Evolutionary conservation across 495 filamentous ascomycete species (phyloP), one percentile per base, ranked within the genome.

Genomic region (Neurospora sp.): DNA sequence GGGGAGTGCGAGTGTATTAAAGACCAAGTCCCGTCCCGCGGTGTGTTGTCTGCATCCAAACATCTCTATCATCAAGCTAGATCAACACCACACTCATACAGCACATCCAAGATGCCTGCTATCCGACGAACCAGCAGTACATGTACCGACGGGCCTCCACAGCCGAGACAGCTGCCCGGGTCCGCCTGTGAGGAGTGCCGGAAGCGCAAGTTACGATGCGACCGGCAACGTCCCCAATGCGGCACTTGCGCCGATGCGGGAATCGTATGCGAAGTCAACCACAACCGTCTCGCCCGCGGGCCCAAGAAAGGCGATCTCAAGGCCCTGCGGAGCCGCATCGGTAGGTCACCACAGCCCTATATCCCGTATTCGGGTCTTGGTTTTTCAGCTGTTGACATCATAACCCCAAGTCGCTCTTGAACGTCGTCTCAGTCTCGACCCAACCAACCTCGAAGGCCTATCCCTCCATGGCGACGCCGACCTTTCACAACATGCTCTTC

Each of bases 271-370:
- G 82, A 84, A 65, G 81, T 86, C 40, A 86, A 80, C 75, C 83
- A 83, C 40, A 78, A 81, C 22, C 84, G 84, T 14, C 78, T 81
- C 31, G 80, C 82, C 37, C 77, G 87, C 8, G 86, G 87, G 0
- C 87, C 87, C 0, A 85, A 87, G 71, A 87, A 85, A 70, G 86
- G 87, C 17, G 83, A 87, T 69, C 78, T 87, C 70, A 84, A 86
- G 40, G 84, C 84, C 0, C 79, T 87, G 45, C 79, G 83, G 69
- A 83, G 79, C 48, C 80, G 84, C 37, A 84, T 87, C 61, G 82
- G 86, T 86, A 74, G 45, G 82, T 78, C 20, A 53, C 27, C 40
- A 40, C 53, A 41, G 45, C 45, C 45, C 20, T 42, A 27, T 61
- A 31, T 61, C 27, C 35, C 53, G 53, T 61, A 61, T 61, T 61